Percentiles rank a stretch among this genome's conserved stretches.
Evolutionary conservation across 169 alveolate species (phyloP).

Genomic region (Theileria annulata): DNA sequence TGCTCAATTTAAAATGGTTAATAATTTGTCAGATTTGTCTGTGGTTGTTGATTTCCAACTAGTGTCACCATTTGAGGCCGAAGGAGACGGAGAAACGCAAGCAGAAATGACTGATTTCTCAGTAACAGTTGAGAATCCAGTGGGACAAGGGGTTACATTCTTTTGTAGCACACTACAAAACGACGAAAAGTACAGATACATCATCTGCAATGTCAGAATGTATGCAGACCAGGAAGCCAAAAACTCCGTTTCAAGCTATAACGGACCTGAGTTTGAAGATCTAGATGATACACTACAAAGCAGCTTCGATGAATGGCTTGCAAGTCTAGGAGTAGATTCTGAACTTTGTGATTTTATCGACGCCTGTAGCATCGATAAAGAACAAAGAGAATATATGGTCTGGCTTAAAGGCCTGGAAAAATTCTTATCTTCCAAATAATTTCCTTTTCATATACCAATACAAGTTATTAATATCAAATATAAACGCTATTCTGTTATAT

Average conservation of each 20-base stretch:
- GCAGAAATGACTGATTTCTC: conserved; percentile 88
- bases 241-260: conserved; percentile 80
- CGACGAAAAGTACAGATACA: conserved; percentile 81
- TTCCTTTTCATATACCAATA: not conserved
- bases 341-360: conserved; percentile 87
- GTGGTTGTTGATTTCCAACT: conserved; percentile 81
- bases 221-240: conserved; percentile 77
- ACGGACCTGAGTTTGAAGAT: conserved; percentile 91
- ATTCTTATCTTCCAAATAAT: conserved; percentile 43
- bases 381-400: conserved; percentile 80
- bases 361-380: conserved; percentile 86
- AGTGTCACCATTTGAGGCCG: conserved; percentile 83
- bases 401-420: conserved; percentile 78
- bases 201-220: conserved; percentile 81
- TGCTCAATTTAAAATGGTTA: not conserved
- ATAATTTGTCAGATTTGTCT: conserved; percentile 43
- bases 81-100: conserved; percentile 83
- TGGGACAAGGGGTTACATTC: conserved; percentile 81
- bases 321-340: conserved; percentile 81
- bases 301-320: conserved; percentile 83
- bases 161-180: conserved; percentile 85
- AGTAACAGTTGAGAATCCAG: conserved; percentile 81
- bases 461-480: not conserved
- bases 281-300: conserved; percentile 87
- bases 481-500: not conserved